Base-by-base conservation (phyloP, 139 green algal genomes). In the Diplosphaera chodatii region DNA sequence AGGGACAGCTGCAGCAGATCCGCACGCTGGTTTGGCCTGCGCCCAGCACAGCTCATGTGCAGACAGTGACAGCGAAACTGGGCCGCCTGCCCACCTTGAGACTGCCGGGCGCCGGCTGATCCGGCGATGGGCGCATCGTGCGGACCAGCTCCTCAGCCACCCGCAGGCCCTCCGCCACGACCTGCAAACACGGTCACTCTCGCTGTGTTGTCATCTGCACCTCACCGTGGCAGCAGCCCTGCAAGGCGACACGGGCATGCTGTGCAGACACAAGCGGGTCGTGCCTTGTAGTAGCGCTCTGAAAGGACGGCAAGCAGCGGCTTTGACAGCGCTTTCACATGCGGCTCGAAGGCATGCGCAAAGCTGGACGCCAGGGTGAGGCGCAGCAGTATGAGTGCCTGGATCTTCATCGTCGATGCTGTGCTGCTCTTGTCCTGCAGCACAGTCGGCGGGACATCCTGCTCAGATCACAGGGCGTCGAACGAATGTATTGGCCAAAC, bases 221-320 rank as follows among this genome's bases (percentile, higher is more conserved):
- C n/a, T n/a, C n/a, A n/a, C n/a, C n/a, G n/a, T n/a, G n/a, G n/a
- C n/a, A n/a, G n/a, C n/a, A n/a, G n/a, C n/a, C n/a, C n/a, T n/a
- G n/a, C n/a, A n/a, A n/a, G n/a, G n/a, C n/a, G n/a, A n/a, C n/a
- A n/a, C n/a, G n/a, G n/a, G n/a, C n/a, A n/a, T n/a, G n/a, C n/a
- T n/a, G n/a, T n/a, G n/a, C n/a, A n/a, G n/a, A n/a, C n/a, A n/a
- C n/a, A n/a, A n/a, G n/a, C n/a, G n/a, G n/a, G n/a, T n/a, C n/a
- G n/a, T n/a, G n/a, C 88, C 78, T 95, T 96, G 88, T 97, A 98
- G 82, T 98, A 98, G 2, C 87, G 78, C 59, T 98, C 92, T 0
- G 31, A 72, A 1, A 82, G 85, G 20, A 77, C 74, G 1, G 71
- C 64, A 10, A 85, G 79, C 21, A 98, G 73, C 1, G 77, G 69